Evolutionary conservation across 257 asterid genomes (phyloP), one percentile per base, ranked within the genome.

Genomic region (Solanum sitiens): DNA sequence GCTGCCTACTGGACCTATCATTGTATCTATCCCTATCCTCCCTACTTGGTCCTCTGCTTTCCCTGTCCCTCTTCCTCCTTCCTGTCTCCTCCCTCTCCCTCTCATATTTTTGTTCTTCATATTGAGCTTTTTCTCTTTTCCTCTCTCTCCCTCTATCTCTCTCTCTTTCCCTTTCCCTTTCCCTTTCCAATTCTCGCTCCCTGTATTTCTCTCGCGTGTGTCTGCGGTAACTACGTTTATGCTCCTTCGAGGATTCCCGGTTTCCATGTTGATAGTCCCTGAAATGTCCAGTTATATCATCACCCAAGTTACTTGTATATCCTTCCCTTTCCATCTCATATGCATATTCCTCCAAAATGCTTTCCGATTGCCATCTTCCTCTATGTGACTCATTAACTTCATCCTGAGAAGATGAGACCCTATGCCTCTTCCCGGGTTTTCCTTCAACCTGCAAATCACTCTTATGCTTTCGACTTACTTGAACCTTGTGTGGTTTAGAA

Each of bases 1-100:
- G 87, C 80, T 85, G 93, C 91, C 95, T 90, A 87, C 90, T 87
- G 82, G 87, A 39, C 86, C 92, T 87, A 11, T 91, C 95, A 89
- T 77, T 88, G 75, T 92, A 94, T 86, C 86, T 87, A 86, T 88
- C 91, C 79, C 88, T 84, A 76, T 91, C 92, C 45, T 67, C 88
- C 74, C 91, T 89, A n/a, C 87, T 89, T 89, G 92, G 91, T 59
- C 87, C 90, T 89, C 93, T 91, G 47, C 89, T 93, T 77, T 42
- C 84, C 61, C 90, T 86, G 33, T 92, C 92, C 87, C 72, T 89
- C 89, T 86, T 85, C 88, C 88, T 89, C 73, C 86, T 89, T 73
- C 88, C 92, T 87, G 93, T 91, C 33, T 74, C 71, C 82, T 91
- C 93, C 85, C 76, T 89, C 50, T 74, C 88, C 77, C 92, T 89